phyloP scores from a whole-genome alignment of 495 filamentous ascomycete species.

The Astrothelium macrocarpum region DNA sequence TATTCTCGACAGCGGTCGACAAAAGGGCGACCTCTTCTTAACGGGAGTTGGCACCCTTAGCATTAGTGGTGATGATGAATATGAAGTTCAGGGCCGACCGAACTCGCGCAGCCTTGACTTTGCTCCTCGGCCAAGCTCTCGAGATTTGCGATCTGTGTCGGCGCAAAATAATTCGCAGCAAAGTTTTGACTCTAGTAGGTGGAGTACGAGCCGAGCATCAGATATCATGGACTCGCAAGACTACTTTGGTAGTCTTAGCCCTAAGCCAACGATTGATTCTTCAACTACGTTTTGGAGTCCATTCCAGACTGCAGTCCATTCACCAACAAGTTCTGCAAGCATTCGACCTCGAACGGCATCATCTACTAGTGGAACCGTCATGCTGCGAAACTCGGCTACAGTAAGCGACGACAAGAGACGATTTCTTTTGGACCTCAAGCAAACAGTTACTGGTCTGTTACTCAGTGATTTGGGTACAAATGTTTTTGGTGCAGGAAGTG shows the following conservation, averaged over 20 bases:
- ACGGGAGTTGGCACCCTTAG: slow-evolving; percentile 41
- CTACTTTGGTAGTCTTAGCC: slow-evolving; percentile 56
- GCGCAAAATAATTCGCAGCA: slow-evolving; percentile 50
- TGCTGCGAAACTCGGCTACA: slow-evolving; percentile 37
- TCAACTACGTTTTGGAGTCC: slow-evolving; percentile 83
- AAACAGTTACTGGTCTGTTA: slow-evolving; percentile 71
- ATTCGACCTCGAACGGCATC: slow-evolving; percentile 35
- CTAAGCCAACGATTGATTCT: slow-evolving; percentile 65
- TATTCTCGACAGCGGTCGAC: slow-evolving; percentile 59
- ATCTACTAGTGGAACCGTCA: slow-evolving; percentile 51
- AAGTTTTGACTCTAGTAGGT: slow-evolving; percentile 59
- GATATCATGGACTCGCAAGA: slow-evolving; percentile 62
- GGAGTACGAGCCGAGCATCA: slow-evolving; percentile 40
- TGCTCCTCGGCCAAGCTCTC: slow-evolving; percentile 29
- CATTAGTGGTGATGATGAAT: slow-evolving; percentile 40
- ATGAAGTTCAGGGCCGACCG: slow-evolving; percentile 26
- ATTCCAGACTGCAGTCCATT: slow-evolving; percentile 49
- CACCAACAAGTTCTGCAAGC: slow-evolving; percentile 31
- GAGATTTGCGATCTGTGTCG: slow-evolving; percentile 46
- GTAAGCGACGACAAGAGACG: slow-evolving; percentile 44
- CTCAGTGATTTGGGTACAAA: slow-evolving; percentile 82
- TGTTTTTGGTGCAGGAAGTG: slow-evolving; percentile 75
- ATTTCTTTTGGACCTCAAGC: slow-evolving; percentile 68
- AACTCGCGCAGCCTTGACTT: slow-evolving; percentile 39
- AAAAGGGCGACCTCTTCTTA: slow-evolving; percentile 43